Evolutionary conservation across 2,329 filamentous ascomycete genomes (phyloP).

Genomic region (Alternaria ventricosa): DNA sequence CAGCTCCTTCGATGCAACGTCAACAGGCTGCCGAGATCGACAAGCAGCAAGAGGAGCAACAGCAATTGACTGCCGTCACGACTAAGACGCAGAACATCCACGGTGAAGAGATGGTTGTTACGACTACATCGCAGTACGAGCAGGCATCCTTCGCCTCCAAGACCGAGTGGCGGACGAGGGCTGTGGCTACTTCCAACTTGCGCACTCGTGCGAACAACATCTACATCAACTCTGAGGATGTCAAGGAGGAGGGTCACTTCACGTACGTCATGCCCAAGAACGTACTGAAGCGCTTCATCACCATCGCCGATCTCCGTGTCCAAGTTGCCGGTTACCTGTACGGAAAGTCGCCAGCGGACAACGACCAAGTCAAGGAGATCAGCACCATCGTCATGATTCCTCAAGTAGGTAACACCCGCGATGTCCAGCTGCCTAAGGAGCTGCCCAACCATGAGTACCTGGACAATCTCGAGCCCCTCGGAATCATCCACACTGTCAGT

Average conservation of each 20-base stretch:
- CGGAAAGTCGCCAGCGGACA: conserved; percentile 88
- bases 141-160: conserved; percentile 98
- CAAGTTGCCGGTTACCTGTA: conserved; percentile 97
- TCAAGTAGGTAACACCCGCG: conserved; percentile 91
- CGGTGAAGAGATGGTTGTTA: conserved; percentile 97
- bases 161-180: conserved; percentile 97
- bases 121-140: conserved; percentile 97
- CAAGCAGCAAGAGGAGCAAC: conserved; percentile 97
- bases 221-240: conserved; percentile 95
- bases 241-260: conserved; percentile 82
- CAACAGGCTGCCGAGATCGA: conserved; percentile 99
- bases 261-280: conserved; percentile 99
- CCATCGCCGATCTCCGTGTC: conserved; percentile 92
- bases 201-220: conserved; percentile 96
- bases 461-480: conserved; percentile 83
- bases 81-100: conserved; percentile 98
- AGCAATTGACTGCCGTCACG: conserved; percentile 94
- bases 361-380: conserved; percentile 96
- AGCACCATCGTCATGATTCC: conserved; percentile 97
- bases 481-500: conserved; percentile 93
- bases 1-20: conserved; percentile 94
- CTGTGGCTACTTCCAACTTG: conserved; percentile 94
- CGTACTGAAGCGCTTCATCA: conserved; percentile 96
- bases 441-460: conserved; percentile 93
- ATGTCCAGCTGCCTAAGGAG: conserved; percentile 87